Conservation (phyloP, 1,139 yeast species). For the Candida sp. region DNA sequence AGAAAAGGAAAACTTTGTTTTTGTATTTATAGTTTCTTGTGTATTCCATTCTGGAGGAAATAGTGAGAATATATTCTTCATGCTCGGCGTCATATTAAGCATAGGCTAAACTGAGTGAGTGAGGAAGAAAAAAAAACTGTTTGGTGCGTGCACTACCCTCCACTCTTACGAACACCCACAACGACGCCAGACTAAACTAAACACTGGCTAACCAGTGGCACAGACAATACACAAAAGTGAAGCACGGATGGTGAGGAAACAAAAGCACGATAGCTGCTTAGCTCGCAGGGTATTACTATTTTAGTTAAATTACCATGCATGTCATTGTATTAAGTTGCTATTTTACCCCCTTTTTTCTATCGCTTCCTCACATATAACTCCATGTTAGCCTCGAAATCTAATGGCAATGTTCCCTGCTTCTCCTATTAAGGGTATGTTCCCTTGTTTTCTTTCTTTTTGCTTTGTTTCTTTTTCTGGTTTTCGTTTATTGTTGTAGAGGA, state of each 20-base stretch:
- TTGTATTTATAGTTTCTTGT: constrained; percentile 1
- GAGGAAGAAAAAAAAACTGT: neutral
- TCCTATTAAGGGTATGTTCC: neutral
- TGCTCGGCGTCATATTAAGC: constrained; percentile 2
- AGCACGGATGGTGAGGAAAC: neutral
- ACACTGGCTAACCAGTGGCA: too few species aligned
- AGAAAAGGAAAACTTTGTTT: neutral
- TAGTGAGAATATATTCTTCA: neutral
- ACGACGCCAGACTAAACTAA: too few species aligned
- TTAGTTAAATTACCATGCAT: neutral
- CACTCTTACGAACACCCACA: too few species aligned
- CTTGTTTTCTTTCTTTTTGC: neutral
- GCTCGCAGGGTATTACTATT: neutral
- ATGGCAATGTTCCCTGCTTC: neutral
- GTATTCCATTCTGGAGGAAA: neutral
- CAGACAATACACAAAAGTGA: neutral
- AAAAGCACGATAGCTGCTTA: neutral
- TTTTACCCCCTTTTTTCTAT: neutral
- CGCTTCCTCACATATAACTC: too few species aligned
- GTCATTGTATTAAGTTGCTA: neutral
- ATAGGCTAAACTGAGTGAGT: neutral
- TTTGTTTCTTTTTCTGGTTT: neutral
- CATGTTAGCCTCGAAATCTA: neutral
- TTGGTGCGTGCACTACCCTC: neutral
- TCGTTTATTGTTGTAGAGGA: neutral